Conservation (phyloP, 1,284 basidiomycete genomes). For the Boletus sp. region DNA sequence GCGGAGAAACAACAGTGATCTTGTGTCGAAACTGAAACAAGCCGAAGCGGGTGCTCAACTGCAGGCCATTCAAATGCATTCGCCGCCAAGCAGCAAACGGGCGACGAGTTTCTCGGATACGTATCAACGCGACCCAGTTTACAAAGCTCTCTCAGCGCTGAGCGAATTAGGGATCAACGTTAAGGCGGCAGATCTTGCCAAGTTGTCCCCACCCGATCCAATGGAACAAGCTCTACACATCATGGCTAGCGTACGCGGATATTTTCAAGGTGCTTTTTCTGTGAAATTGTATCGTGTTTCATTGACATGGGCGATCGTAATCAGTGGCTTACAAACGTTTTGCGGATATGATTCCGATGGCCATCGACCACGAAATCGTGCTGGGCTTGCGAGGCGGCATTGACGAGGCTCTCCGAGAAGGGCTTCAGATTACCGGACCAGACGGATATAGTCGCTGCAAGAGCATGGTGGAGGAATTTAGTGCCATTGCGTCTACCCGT, state of each 20-base stretch:
- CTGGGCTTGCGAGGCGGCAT: constrained; percentile 46
- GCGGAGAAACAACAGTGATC: neutral
- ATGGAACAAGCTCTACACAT: neutral
- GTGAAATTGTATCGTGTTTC: neutral
- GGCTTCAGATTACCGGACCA: constrained; percentile 43
- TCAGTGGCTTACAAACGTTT: constrained; percentile 73
- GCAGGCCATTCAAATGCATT: too few relatives aligned
- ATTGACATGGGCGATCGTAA: too few relatives aligned
- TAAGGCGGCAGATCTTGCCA: neutral
- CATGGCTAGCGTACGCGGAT: constrained; percentile 1
- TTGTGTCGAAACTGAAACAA: neutral
- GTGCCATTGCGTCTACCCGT: constrained; percentile 47
- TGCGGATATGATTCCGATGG: constrained; percentile 62
- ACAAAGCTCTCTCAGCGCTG: neutral
- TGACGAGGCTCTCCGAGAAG: constrained; percentile 50
- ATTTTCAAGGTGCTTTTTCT: neutral
- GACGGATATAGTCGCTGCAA: constrained; percentile 43
- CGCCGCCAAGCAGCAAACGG: too few relatives aligned
- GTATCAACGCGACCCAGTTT: neutral
- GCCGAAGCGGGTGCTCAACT: neutral
- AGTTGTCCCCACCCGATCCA: neutral
- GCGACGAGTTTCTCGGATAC: too few relatives aligned
- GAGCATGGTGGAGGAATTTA: constrained; percentile 59
- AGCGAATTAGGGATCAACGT: neutral
- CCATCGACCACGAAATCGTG: constrained; percentile 68